Base-by-base conservation (phyloP, 768 basidiomycete species). In the Lyophyllum semitale region DNA sequence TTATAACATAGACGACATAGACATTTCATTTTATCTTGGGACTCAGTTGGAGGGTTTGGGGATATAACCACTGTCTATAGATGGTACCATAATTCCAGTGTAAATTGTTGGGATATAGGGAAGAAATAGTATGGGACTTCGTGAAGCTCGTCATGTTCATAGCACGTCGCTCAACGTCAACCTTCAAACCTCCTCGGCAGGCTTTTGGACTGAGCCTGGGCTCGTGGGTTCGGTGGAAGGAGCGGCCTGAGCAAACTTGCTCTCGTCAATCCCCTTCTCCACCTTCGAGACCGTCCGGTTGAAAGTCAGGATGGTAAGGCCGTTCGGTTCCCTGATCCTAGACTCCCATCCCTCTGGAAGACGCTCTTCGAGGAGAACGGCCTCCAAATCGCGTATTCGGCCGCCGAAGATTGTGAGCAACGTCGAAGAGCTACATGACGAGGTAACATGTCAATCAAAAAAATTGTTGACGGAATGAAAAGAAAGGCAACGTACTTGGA, bases 261-360 rank as follows among this genome's bases (percentile, higher is more conserved):
- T 71, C 62, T 77, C 74, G 42, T 73, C 59, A 22, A 74, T 75
- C 4, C 68, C 72, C 0, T 63, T 53, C 61, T 78, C 81, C 30
- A 83, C 70, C 55, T 69, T 71, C 9, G 74, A 38, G 15, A 77
- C 78, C 0, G 77, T 77, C 2, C 37, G 42, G 63, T 91, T 88
- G 72, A 89, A 82, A 8, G 66, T 65, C 12, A 71, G 43, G 7
- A 91, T 69, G 0, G 89, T 89, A 30, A 91, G 67, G 0, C 90
- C 89, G 51, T 77, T 71, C 0, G 71, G 80, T 32, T 76, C 70
- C n/a, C 78, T 74, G 27, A 83, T 67, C 13, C 79, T 71, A 0
- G 89, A 77, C 64, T 91, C 88, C 87, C 88, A 92, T 20, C 83
- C 83, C 0, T 86, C 77, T 0, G 86, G 84, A 29, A 93, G 64